phyloP scores from a whole-genome alignment of 2,329 filamentous ascomycete genomes.

The Colletotrichum scovillei region DNA sequence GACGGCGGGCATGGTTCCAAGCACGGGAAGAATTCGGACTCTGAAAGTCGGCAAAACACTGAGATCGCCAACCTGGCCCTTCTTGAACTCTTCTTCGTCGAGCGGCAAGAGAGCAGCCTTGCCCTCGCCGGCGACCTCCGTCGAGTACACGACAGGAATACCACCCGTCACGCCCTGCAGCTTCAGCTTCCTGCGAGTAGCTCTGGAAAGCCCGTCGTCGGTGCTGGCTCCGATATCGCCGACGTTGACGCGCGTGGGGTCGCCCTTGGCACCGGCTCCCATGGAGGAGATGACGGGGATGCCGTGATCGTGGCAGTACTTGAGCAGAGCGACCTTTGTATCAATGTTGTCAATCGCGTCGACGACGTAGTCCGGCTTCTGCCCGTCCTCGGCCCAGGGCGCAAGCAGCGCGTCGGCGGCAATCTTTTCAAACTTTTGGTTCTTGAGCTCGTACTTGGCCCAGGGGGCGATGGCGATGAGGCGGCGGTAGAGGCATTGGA shows the following conservation, averaged over 20 bases:
- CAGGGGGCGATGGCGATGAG: constrained; percentile 91
- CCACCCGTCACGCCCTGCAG: constrained; percentile 82
- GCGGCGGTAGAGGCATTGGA: constrained; percentile 82
- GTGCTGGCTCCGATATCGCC: constrained; percentile 90
- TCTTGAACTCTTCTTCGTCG: constrained; percentile 86
- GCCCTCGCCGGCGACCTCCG: constrained; percentile 87
- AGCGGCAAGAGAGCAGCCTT: constrained; percentile 92
- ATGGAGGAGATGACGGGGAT: constrained; percentile 92
- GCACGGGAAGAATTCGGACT: constrained; percentile 91
- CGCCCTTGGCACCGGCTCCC: constrained; percentile 95
- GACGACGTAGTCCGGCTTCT: constrained; percentile 86
- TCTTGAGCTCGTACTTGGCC: constrained; percentile 87
- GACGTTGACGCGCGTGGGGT: constrained; percentile 84
- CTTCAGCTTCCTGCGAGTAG: constrained; percentile 84
- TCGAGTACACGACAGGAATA: constrained; percentile 92
- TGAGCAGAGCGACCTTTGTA: constrained; percentile 90
- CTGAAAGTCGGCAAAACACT: constrained; percentile 93
- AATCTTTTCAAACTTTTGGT: constrained; percentile 81
- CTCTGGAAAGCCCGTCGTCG: constrained; percentile 88
- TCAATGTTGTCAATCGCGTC: constrained; percentile 99
- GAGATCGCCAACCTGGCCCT: constrained; percentile 87
- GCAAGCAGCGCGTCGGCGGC: constrained; percentile 76
- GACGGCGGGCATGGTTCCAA: constrained; percentile 97
- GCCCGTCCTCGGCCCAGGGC: constrained; percentile 70
- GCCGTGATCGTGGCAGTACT: constrained; percentile 83